phyloP scores from a whole-genome alignment of 2,329 filamentous ascomycete species.

The Bisporella sp. region DNA sequence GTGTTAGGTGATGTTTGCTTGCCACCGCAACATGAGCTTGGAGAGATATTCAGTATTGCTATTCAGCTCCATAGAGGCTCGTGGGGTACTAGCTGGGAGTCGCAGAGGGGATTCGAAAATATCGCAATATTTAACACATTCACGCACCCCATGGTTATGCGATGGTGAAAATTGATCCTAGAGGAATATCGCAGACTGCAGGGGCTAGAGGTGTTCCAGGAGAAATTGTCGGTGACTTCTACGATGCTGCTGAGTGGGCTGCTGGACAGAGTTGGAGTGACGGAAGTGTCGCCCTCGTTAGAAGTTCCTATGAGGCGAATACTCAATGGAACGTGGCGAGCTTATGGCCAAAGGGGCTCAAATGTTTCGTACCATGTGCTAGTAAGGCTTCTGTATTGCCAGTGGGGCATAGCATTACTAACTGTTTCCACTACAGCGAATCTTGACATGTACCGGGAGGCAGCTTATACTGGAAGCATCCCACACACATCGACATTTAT shows the following conservation, averaged over 20 bases:
- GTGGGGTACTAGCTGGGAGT: conserved; percentile 1
- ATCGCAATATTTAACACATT: conserved; percentile 10
- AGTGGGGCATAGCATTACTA: not conserved
- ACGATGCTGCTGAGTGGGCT: conserved; percentile 23
- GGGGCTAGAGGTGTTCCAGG: conserved; percentile 4
- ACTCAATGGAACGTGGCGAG: conserved; percentile 14
- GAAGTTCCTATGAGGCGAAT: conserved; percentile 23
- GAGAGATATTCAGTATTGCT: conserved; percentile 1
- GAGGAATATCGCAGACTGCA: conserved; percentile 6
- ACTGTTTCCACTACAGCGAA: not conserved
- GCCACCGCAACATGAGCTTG: not conserved
- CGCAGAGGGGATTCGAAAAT: conserved; percentile 6
- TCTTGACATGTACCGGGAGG: conserved; percentile 7
- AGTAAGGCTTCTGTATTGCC: not conserved
- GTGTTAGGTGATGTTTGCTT: conserved; percentile 5
- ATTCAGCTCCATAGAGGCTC: conserved; percentile 1
- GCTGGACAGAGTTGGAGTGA: conserved; percentile 27
- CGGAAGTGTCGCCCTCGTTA: conserved; percentile 27
- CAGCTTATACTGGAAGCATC: conserved; percentile 3
- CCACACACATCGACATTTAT: not conserved
- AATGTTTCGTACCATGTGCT: conserved; percentile 7
- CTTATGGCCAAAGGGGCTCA: conserved; percentile 9
- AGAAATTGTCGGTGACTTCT: conserved; percentile 22
- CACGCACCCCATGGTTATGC: conserved; percentile 7
- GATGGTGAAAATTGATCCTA: conserved; percentile 8